Percentiles rank a stretch among this genome's conserved stretches.
Evolutionary conservation across 129 eudicot genomes (phyloP).

Genomic region (Rutidosis leptorrhynchoides): DNA sequence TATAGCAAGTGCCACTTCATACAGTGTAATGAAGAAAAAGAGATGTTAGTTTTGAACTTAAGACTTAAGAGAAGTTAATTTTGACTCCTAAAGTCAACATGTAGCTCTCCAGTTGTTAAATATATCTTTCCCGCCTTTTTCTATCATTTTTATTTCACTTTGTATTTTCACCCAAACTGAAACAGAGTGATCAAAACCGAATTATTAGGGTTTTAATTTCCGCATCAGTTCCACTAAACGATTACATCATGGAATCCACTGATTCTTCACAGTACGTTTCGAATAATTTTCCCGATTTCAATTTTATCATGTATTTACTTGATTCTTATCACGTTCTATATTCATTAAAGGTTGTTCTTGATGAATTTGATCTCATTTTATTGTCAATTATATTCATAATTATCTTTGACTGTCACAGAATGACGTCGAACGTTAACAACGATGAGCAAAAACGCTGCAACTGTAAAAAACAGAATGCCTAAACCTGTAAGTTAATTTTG

Average conservation of each 20-base stretch:
- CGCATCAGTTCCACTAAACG: not conserved
- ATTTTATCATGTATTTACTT: not conserved
- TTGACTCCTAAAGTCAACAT: not conserved
- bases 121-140: not conserved
- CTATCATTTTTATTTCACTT: not conserved
- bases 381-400: not conserved
- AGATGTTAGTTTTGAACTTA: too few species aligned
- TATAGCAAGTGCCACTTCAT: not conserved
- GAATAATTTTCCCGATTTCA: not conserved
- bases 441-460: slow-evolving; percentile 34
- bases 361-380: not conserved
- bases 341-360: not conserved
- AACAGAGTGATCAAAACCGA: not conserved
- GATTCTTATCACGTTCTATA: not conserved
- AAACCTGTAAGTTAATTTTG: slow-evolving; percentile 56
- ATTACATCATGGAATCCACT: not conserved
- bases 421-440: slow-evolving; percentile 27
- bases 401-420: slow-evolving; percentile 31
- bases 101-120: not conserved
- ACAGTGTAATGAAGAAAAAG: not conserved
- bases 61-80: not conserved
- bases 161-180: not conserved
- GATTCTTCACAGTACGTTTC: not conserved
- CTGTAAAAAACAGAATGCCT: slow-evolving; percentile 63
- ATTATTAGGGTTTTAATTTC: not conserved